These are phyloP conservation scores for Acer yangbiense DNA, from an alignment of 345 rosid genomes.

Conservation along the genomic window DNA sequence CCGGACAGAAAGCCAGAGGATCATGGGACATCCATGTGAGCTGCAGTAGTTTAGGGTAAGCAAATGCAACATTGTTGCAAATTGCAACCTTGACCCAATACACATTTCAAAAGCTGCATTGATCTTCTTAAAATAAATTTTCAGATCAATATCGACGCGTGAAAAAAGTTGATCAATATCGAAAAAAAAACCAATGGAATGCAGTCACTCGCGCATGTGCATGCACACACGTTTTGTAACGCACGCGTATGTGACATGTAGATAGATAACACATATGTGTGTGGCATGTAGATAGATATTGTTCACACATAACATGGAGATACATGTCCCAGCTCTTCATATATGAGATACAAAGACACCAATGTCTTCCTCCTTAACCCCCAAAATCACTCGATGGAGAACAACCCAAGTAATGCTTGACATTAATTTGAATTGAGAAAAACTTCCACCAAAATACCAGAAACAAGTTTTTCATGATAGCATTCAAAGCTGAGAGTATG, in stretches of 20 bases:
- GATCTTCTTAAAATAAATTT: constrained; percentile 23
- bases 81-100: constrained; percentile 22
- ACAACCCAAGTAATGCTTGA: not conserved
- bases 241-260: not conserved
- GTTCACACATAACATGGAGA: not conserved
- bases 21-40: constrained; percentile 51
- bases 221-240: not conserved
- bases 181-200: not conserved
- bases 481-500: not conserved
- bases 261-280: not conserved
- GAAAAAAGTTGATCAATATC: constrained; percentile 14
- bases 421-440: constrained; percentile 5
- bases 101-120: constrained; percentile 29
- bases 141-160: constrained; percentile 9
- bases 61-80: constrained; percentile 30
- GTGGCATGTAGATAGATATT: not conserved
- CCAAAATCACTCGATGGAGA: not conserved
- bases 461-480: not conserved
- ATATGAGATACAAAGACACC: not conserved
- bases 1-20: constrained; percentile 45
- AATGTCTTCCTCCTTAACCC: not conserved
- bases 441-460: not conserved
- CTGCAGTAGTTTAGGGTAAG: constrained; percentile 31
- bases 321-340: not conserved
- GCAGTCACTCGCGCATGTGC: not conserved